Evolutionary conservation across 2,329 filamentous ascomycete species (phyloP).

Genomic region (Trichophyton simii): DNA sequence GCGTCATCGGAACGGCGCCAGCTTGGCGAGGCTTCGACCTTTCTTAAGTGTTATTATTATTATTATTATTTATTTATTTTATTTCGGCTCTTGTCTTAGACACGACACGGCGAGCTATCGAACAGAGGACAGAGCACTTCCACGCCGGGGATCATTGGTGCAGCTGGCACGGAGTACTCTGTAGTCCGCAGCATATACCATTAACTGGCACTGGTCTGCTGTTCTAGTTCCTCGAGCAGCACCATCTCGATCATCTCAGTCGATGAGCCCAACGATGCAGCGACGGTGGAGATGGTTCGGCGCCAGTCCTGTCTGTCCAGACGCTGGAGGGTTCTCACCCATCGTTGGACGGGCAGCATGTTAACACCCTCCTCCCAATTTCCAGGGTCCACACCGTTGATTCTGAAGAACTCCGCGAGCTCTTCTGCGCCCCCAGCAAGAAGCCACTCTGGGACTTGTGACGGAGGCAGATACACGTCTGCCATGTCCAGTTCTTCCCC

Average conservation of each 20-base stretch:
- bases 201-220: constrained; percentile 13
- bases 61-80: background rate
- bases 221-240: constrained; percentile 26
- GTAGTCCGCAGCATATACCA: background rate
- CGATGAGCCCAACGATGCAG: constrained; percentile 5
- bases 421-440: constrained; percentile 20
- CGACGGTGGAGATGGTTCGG: constrained; percentile 19
- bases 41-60: background rate
- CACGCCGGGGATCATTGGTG: background rate
- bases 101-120: background rate
- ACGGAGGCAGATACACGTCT: background rate
- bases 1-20: background rate
- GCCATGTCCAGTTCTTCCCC: constrained; percentile 3
- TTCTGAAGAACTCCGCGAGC: constrained; percentile 25
- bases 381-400: constrained; percentile 31
- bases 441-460: constrained; percentile 17
- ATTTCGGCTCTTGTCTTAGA: background rate
- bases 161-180: background rate
- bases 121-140: background rate
- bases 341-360: constrained; percentile 24
- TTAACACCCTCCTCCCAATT: constrained; percentile 30
- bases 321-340: constrained; percentile 23
- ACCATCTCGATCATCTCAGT: constrained; percentile 22
- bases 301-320: constrained; percentile 19
- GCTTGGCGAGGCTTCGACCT: background rate